Evolutionary conservation across 805 yeast genomes (phyloP), one percentile per base, ranked within the genome.

Genomic region (Jamesozyma jinghongensis): DNA sequence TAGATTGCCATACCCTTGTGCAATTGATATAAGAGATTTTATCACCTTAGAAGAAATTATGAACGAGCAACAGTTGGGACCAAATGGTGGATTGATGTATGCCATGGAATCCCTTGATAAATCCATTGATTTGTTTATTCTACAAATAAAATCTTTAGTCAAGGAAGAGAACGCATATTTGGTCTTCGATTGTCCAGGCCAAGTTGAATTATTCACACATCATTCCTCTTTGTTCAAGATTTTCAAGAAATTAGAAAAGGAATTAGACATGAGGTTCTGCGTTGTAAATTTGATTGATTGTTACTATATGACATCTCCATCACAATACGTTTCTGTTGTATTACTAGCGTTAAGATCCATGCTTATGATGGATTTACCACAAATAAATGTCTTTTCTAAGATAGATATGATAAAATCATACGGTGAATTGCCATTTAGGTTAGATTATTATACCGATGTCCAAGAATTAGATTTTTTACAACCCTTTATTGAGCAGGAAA

Each of bases 161-260:
- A 57, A 66, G 29, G 69, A 73, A 32, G 79, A 77, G 42, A 67
- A 67, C 18, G 75, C 79, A 31, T 86, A 86, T 49, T 59, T 86
- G 11, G 67, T 86, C 3, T 84, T 86, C 63, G 96, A 86, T 60
- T 85, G 94, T 55, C 96, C 97, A 1, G 98, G 98, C 1, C 98
- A 92, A 59, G 92, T 87, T 1, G 99, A 92, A 59, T 71, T 92
- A 13, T 92, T 85, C 63, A 92, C 99, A 3, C 94, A 85, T 55
- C 94, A 85, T 53, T 73, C 79, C 1, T 79, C 95, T 0, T 65
- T 94, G 33, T 71, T 70, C 32, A 68, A 68, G 39, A 81, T 92
- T 4, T 85, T 88, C 61, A 72, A 73, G 45, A 69, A 59, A 36
- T 64, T 92, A 34, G 79, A 77, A 44, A 77, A 77, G 38, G 71